A percentile compares a stretch with the other conserved stretches of the same genome.
These are phyloP conservation scores for Candida anutae DNA, from an alignment of 1,139 yeast genomes.

Conservation along the genomic window DNA sequence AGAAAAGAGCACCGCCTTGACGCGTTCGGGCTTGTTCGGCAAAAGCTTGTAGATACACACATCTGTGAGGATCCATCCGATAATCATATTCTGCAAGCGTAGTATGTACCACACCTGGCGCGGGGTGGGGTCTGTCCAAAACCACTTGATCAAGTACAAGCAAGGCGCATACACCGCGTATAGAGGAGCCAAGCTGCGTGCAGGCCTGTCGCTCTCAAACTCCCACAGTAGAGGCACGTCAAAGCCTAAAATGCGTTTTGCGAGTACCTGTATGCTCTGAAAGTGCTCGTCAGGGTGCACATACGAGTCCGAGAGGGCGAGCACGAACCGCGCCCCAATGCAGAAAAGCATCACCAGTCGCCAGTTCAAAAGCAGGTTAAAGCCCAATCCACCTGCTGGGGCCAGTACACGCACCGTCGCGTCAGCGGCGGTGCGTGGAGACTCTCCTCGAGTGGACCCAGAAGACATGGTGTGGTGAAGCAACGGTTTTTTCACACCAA, in stretches of 20 bases:
- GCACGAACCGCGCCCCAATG: slow-evolving; percentile 43
- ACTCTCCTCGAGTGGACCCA: too few relatives aligned
- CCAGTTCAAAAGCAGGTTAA: slow-evolving; percentile 28
- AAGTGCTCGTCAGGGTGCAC: slow-evolving; percentile 98
- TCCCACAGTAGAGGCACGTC: slow-evolving; percentile 79
- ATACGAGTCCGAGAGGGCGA: slow-evolving; percentile 71
- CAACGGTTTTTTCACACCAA: too few relatives aligned
- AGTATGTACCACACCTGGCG: slow-evolving; percentile 46
- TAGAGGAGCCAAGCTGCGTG: slow-evolving; percentile 69
- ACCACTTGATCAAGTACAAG: slow-evolving; percentile 21
- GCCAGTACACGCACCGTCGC: too few relatives aligned
- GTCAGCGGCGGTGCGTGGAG: too few relatives aligned
- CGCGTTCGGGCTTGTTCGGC: slow-evolving; percentile 52
- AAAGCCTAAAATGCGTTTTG: slow-evolving; percentile 41
- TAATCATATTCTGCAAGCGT: slow-evolving; percentile 49
- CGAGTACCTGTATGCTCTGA: slow-evolving; percentile 73
- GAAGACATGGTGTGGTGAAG: too few relatives aligned
- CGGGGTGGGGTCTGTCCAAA: slow-evolving; percentile 26
- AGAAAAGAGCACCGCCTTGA: slow-evolving; percentile 57
- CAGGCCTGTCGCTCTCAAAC: slow-evolving; percentile 48
- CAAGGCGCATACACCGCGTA: slow-evolving; percentile 67
- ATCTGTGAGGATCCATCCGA: slow-evolving; percentile 56
- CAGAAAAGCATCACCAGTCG: slow-evolving; percentile 33
- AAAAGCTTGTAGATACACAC: slow-evolving; percentile 41
- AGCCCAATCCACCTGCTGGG: too few relatives aligned